Conservation (phyloP, 2,329 filamentous ascomycete genomes). For the Hirsutella rhossiliensis region DNA sequence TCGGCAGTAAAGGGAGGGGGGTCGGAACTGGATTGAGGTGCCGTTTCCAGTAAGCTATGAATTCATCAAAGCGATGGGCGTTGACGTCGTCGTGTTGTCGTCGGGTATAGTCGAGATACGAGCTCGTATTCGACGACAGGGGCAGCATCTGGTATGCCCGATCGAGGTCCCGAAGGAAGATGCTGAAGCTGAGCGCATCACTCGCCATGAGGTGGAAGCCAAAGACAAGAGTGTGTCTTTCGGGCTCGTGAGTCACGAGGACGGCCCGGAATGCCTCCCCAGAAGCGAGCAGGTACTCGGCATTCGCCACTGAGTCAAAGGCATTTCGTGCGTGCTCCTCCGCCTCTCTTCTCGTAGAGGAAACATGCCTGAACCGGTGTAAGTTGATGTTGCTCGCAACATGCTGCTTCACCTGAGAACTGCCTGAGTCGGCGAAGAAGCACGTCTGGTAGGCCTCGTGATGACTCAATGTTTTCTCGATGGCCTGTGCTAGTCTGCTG, state of each 20-base stretch:
- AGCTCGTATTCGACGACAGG: neutral
- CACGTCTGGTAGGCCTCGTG: slow-evolving; percentile 11
- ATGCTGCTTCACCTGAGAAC: slow-evolving; percentile 3
- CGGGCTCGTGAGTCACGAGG: slow-evolving; percentile 19
- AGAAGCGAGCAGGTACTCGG: slow-evolving; percentile 24
- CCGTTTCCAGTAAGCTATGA: neutral
- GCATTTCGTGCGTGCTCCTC: slow-evolving; percentile 11
- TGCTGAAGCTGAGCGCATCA: slow-evolving; percentile 32
- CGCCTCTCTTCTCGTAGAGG: neutral
- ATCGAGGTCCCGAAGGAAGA: slow-evolving; percentile 31
- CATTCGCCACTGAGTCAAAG: slow-evolving; percentile 14
- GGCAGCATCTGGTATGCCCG: slow-evolving; percentile 23
- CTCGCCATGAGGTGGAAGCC: slow-evolving; percentile 37
- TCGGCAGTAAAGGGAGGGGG: neutral
- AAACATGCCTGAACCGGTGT: slow-evolving; percentile 5
- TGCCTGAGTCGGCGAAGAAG: slow-evolving; percentile 6
- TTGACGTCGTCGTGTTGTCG: neutral
- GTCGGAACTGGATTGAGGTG: neutral
- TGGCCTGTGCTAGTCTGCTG: slow-evolving; percentile 6
- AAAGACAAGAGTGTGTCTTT: slow-evolving; percentile 28
- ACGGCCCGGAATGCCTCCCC: slow-evolving; percentile 20
- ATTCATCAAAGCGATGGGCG: neutral
- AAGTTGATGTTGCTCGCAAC: slow-evolving; percentile 13
- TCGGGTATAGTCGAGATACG: slow-evolving; percentile 2
- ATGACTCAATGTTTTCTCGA: slow-evolving; percentile 5